Evolutionary conservation across 306 rosid species (phyloP).

Genomic region (Cicer chorassanicum): DNA sequence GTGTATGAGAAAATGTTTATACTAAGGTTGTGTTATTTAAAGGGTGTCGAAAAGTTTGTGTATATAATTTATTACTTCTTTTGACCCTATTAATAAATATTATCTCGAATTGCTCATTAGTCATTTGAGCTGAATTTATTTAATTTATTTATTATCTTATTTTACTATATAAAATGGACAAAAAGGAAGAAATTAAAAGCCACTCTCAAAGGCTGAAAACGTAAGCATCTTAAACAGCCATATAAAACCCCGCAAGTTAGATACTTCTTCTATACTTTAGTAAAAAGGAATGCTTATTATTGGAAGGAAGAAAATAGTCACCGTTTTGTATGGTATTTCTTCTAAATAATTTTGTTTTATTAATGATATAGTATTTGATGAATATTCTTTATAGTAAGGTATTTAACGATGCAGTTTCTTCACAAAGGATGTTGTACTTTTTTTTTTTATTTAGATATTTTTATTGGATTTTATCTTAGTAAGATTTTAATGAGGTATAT

Average conservation of each 20-base stretch:
- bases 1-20: slow-evolving; percentile 18
- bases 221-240: slow-evolving; percentile 48
- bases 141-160: neutral
- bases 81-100: no score
- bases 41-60: slow-evolving; percentile 17
- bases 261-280: slow-evolving; percentile 1
- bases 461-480: no score
- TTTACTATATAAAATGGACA: slow-evolving; percentile 25
- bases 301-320: slow-evolving; percentile 1
- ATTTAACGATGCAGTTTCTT: no score
- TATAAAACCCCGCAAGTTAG: neutral
- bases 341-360: neutral
- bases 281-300: neutral
- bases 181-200: slow-evolving; percentile 41
- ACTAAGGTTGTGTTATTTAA: slow-evolving; percentile 26
- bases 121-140: no score
- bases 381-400: no score
- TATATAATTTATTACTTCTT: neutral
- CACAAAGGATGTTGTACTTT: no score
- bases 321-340: neutral
- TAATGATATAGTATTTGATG: no score
- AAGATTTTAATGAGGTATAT: no score
- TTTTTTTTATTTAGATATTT: no score
- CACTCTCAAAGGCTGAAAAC: slow-evolving; percentile 56
- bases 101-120: no score